These are phyloP conservation scores for Hygrocybe coccinea DNA, from an alignment of 768 basidiomycete genomes.

Conservation along the genomic window DNA sequence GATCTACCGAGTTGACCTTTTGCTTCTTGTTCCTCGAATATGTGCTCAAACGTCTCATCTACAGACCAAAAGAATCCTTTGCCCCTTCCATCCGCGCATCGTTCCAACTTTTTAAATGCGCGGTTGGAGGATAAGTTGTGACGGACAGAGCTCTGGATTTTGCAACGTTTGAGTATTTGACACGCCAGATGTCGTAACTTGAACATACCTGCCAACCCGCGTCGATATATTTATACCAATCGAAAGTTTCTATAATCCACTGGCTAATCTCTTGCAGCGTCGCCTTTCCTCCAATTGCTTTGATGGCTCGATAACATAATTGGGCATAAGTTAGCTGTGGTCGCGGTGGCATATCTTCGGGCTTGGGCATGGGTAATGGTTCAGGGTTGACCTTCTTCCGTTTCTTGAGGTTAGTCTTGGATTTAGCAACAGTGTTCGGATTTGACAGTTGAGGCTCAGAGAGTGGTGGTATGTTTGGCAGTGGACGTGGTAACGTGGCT, in stretches of 20 bases:
- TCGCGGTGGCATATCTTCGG: constrained; percentile 80
- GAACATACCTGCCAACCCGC: constrained; percentile 85
- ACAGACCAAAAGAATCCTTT: constrained; percentile 95
- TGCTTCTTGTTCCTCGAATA: constrained; percentile 66
- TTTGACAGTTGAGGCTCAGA: constrained; percentile 56
- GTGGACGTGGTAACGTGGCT: constrained; percentile 43
- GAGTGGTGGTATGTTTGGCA: constrained; percentile 38
- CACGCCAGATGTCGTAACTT: constrained; percentile 8
- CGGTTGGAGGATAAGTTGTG: constrained; percentile 92
- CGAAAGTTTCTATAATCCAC: constrained; percentile 85
- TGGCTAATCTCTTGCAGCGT: constrained; percentile 87
- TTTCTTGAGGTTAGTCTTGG: constrained; percentile 55
- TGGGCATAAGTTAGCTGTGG: constrained; percentile 89
- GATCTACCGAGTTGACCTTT: constrained; percentile 40
- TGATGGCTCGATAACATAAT: constrained; percentile 85
- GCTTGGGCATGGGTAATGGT: constrained; percentile 42
- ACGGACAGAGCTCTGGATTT: constrained; percentile 79
- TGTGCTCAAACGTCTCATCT: constrained; percentile 66
- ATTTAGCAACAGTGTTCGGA: constrained; percentile 53
- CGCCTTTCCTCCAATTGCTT: constrained; percentile 75
- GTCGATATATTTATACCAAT: constrained; percentile 79
- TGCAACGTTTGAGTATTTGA: constrained; percentile 12
- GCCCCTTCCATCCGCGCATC: constrained; percentile 77
- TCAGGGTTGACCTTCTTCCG: constrained; percentile 61
- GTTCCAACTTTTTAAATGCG: constrained; percentile 87